Conservation (phyloP, 2,329 filamentous ascomycete genomes). For the Leptographium procerum region DNA sequence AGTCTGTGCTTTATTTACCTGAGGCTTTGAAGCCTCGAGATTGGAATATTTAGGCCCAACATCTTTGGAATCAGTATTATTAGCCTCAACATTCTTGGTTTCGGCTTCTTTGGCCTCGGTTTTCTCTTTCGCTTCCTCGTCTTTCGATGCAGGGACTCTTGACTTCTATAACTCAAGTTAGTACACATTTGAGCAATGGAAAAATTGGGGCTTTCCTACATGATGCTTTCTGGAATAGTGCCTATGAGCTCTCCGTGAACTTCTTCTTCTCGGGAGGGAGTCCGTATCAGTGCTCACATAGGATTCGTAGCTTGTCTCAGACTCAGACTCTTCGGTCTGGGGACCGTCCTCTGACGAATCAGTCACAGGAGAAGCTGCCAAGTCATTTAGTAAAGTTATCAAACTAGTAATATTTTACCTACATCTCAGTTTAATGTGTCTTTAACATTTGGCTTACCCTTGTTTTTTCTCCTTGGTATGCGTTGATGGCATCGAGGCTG, state of each 20-base stretch:
- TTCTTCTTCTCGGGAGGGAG: not conserved
- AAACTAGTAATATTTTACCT: not conserved
- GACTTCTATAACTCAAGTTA: not conserved
- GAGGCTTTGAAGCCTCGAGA: not conserved
- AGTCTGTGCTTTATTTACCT: not conserved
- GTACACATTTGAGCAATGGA: not conserved
- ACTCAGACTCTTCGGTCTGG: not conserved
- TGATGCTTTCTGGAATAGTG: not conserved
- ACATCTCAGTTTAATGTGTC: too few relatives aligned
- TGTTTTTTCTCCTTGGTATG: not conserved
- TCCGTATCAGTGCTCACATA: conserved; percentile 1
- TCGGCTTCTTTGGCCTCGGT: not conserved
- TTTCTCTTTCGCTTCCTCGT: not conserved
- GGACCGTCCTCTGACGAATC: not conserved
- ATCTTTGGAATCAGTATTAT: not conserved
- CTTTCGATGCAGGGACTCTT: not conserved
- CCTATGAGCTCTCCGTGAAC: not conserved
- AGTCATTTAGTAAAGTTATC: not conserved
- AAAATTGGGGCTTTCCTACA: not conserved
- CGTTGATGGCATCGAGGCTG: not conserved
- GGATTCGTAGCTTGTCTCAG: conserved; percentile 1
- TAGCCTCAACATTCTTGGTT: not conserved
- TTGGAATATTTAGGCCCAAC: not conserved
- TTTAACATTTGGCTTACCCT: not conserved
- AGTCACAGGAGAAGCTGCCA: not conserved